phyloP scores from a whole-genome alignment of 2,329 filamentous ascomycete species.

The Cladosporium sp. region DNA sequence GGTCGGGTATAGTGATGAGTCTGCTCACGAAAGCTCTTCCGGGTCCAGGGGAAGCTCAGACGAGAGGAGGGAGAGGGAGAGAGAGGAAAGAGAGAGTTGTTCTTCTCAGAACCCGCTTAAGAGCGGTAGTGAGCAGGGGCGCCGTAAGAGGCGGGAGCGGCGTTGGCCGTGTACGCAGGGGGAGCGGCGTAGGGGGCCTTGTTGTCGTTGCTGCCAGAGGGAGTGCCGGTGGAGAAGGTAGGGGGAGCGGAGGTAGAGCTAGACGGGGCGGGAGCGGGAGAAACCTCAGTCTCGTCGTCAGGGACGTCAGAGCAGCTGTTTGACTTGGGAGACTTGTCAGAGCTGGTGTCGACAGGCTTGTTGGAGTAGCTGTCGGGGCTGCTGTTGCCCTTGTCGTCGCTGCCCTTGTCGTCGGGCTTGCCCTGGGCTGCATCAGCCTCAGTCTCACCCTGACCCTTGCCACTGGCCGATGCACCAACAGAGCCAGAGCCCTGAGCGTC shows the following conservation, averaged over 20 bases:
- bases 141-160: background rate
- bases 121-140: background rate
- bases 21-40: background rate
- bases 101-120: background rate
- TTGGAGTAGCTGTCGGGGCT: background rate
- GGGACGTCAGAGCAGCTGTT: background rate
- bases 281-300: background rate
- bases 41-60: background rate
- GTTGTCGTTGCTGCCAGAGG: background rate
- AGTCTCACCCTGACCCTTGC: background rate
- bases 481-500: constrained; percentile 1
- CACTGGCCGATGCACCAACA: background rate
- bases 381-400: background rate
- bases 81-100: background rate
- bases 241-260: background rate
- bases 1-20: background rate
- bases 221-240: background rate
- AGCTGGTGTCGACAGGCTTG: background rate
- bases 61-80: background rate
- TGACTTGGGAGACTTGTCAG: background rate
- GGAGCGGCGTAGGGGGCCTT: background rate
- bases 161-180: background rate
- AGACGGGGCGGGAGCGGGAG: background rate
- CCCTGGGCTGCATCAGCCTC: background rate
- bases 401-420: constrained; percentile 1